Conservation (phyloP, 2,329 filamentous ascomycete species). For the Huntiella omanensis region DNA sequence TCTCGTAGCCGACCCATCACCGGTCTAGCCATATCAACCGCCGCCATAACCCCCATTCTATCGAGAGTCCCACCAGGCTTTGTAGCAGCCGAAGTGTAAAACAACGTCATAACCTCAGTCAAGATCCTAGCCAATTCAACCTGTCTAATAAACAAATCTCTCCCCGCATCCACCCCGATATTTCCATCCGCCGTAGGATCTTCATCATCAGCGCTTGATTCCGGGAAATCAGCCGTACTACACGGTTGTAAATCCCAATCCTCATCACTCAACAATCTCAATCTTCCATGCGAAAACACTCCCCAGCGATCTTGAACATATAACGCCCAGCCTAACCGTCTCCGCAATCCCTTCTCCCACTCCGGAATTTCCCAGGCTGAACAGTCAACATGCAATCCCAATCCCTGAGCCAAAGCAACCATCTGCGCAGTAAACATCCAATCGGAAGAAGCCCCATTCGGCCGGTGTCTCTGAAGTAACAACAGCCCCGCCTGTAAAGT, state of each 20-base stretch:
- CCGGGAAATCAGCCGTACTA: slow-evolving; percentile 14
- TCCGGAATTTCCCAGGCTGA: slow-evolving; percentile 32
- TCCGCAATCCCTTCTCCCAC: slow-evolving; percentile 36
- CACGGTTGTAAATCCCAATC: slow-evolving; percentile 29
- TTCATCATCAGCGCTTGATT: slow-evolving; percentile 15
- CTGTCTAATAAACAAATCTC: slow-evolving; percentile 25
- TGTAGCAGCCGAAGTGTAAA: slow-evolving; percentile 12
- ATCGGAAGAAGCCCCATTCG: slow-evolving; percentile 16
- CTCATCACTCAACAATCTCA: slow-evolving; percentile 27
- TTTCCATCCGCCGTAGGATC: slow-evolving; percentile 16
- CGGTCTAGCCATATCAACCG: slow-evolving; percentile 27
- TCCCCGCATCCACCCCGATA: slow-evolving; percentile 21
- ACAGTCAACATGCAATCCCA: slow-evolving; percentile 33
- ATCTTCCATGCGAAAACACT: slow-evolving; percentile 31
- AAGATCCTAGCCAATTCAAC: slow-evolving; percentile 25
- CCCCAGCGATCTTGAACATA: slow-evolving; percentile 41
- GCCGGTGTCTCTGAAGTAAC: slow-evolving; percentile 19
- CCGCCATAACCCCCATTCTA: slow-evolving; percentile 12
- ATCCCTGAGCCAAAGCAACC: slow-evolving; percentile 27
- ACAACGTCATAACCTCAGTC: slow-evolving; percentile 21
- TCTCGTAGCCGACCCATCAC: slow-evolving; percentile 27
- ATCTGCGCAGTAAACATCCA: slow-evolving; percentile 23
- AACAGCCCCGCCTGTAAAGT: slow-evolving; percentile 26
- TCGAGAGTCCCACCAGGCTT: slow-evolving; percentile 8
- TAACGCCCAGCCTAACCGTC: slow-evolving; percentile 35